Base-by-base conservation (phyloP, 2,329 filamentous ascomycete species). In the Ustulina deusta region DNA sequence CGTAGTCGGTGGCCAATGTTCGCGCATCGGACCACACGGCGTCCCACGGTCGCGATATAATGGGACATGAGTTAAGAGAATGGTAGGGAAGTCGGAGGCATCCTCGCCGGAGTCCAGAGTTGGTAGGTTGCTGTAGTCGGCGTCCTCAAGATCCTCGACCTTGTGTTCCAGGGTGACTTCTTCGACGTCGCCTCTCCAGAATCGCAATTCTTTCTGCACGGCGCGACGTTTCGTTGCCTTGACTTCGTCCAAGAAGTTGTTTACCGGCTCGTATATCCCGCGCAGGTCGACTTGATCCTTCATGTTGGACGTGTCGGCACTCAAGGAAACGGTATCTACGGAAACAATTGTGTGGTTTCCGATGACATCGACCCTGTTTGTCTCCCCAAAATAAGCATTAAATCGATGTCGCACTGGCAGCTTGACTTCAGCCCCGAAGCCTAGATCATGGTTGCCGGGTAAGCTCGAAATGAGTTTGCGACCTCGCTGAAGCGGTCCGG, bases 261-360 rank as follows among this genome's bases (percentile, higher is more conserved):
- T 85, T 0, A 91, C 88, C 0, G 94, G 93, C 27, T 86, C 86
- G 83, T 93, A 97, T 20, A 98, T 91, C 42, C 85, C 83, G 46
- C 81, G 80, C 20, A 89, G 77, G 44, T 89, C 86, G 59, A 86
- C 80, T 5, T 80, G 78, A 58, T 84, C 80, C 42, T 84, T 84
- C 77, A 86, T 82, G 55, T 82, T 78, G 1, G 87, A 87, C 1
- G 83, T 83, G 51, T 78, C 85, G 2, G 96, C 95, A 76, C 93
- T 97, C 74, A 98, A 80, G 0, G 94, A 97, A 4, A 97, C 90
- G 0, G 91, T 89, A 77, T 99, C 96, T 7, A 99, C 86, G 0
- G 93, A 97, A 22, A 99, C 93, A 77, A 99, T 94, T 0, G 93
- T 97, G 78, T 99, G 96, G 76, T 99, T 99, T 13, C 93, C 96